These are phyloP conservation scores for Gossypium anomalum DNA, from an alignment of 345 rosid genomes.

Conservation along the genomic window DNA sequence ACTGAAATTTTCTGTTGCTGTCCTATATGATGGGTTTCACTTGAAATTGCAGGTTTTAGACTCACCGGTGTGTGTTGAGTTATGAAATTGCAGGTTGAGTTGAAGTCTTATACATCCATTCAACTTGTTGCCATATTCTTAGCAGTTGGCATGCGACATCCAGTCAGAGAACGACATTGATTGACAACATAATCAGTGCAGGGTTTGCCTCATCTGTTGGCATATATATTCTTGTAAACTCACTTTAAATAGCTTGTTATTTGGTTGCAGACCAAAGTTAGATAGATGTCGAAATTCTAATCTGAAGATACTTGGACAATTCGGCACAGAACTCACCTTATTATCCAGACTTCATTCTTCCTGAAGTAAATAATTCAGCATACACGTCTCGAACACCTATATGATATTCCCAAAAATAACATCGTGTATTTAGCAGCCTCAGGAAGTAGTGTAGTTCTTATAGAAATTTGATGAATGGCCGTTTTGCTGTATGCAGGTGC, in stretches of 20 bases:
- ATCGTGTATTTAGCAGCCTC: background rate
- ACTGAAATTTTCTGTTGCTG: background rate
- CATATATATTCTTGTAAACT: background rate
- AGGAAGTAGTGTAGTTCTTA: background rate
- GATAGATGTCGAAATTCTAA: background rate
- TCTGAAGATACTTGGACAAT: background rate
- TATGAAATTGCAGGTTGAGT: constrained; percentile 38
- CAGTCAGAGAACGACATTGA: too few relatives aligned
- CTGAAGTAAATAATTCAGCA: too few relatives aligned
- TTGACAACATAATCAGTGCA: background rate
- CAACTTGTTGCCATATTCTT: background rate
- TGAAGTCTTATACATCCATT: background rate
- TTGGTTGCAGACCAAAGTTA: background rate
- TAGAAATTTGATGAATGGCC: too few relatives aligned
- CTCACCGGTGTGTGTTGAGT: constrained; percentile 23
- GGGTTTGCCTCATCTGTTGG: background rate
- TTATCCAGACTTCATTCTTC: too few relatives aligned
- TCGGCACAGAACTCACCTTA: too few relatives aligned
- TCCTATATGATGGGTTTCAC: background rate
- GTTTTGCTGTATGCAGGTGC: too few relatives aligned
- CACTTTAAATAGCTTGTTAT: background rate
- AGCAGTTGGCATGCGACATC: background rate
- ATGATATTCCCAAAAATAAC: too few relatives aligned
- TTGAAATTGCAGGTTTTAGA: constrained; percentile 14
- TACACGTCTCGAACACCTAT: too few relatives aligned